Evolutionary conservation across 2,329 filamentous ascomycete species (phyloP).

Genomic region (Arthroderma sp.): DNA sequence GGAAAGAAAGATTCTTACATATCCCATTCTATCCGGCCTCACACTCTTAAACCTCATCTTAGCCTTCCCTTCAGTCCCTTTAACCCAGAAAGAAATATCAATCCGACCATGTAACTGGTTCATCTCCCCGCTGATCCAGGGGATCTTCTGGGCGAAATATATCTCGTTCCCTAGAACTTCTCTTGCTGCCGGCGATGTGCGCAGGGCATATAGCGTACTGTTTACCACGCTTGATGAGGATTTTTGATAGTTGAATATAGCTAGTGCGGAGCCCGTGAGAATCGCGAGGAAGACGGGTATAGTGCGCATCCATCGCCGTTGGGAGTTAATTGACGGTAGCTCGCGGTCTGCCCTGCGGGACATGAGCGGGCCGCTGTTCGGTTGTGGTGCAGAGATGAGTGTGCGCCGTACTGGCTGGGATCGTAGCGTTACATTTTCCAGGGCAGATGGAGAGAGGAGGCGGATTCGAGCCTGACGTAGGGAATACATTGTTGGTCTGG

Average conservation of each 20-base stretch:
- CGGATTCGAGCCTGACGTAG: too few relatives aligned
- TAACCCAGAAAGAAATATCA: constrained; percentile 74
- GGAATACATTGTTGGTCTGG: too few relatives aligned
- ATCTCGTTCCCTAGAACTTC: constrained; percentile 74
- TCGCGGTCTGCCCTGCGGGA: constrained; percentile 40
- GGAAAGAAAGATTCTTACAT: constrained; percentile 27
- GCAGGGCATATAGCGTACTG: constrained; percentile 80
- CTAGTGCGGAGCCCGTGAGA: constrained; percentile 58
- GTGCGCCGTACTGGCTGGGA: constrained; percentile 25
- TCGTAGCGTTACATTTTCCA: constrained; percentile 1
- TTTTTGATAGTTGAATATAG: constrained; percentile 99
- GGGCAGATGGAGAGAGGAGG: too few relatives aligned
- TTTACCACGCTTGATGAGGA: constrained; percentile 74
- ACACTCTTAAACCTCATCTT: constrained; percentile 70
- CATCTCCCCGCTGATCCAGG: constrained; percentile 76
- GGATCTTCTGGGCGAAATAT: constrained; percentile 64
- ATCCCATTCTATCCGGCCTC: constrained; percentile 51
- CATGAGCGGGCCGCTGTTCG: constrained; percentile 39
- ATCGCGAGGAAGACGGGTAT: constrained; percentile 67
- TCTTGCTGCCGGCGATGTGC: constrained; percentile 62
- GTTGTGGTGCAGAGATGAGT: constrained; percentile 37
- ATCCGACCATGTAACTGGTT: constrained; percentile 89
- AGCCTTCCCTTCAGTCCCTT: constrained; percentile 57
- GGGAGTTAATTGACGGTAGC: constrained; percentile 32
- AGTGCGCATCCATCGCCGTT: constrained; percentile 54